phyloP scores from a whole-genome alignment of 352 stramenopile genomes.

The Pythium oligandrum region DNA sequence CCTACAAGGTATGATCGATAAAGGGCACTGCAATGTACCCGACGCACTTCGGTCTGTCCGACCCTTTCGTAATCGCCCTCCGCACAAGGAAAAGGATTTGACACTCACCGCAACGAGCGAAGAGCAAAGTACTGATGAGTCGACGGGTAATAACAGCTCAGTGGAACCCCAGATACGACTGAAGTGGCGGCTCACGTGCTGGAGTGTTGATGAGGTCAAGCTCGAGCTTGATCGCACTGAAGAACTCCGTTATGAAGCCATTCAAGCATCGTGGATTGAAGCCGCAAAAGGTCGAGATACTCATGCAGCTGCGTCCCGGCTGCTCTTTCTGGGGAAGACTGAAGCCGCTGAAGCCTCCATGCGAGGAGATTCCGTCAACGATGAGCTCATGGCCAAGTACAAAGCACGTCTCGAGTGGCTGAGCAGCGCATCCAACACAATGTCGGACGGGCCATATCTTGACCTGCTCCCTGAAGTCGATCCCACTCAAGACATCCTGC shows the following conservation, averaged over 20 bases:
- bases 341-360: slow-evolving; percentile 36
- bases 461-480: neutral
- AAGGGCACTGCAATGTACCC: slow-evolving; percentile 37
- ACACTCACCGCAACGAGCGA: slow-evolving; percentile 1
- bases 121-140: too few species aligned
- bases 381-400: slow-evolving; percentile 39
- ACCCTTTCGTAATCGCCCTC: slow-evolving; percentile 34
- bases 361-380: slow-evolving; percentile 32
- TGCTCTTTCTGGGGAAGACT: slow-evolving; percentile 40
- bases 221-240: slow-evolving; percentile 50
- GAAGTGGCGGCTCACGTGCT: slow-evolving; percentile 51
- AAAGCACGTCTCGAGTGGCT: slow-evolving; percentile 41
- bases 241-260: slow-evolving; percentile 45
- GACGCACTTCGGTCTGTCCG: slow-evolving; percentile 42
- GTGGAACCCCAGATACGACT: neutral
- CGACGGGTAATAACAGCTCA: too few species aligned
- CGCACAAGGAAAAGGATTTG: neutral
- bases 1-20: slow-evolving; percentile 62
- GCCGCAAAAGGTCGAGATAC: slow-evolving; percentile 48
- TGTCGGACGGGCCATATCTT: too few species aligned
- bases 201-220: slow-evolving; percentile 58
- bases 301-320: slow-evolving; percentile 41
- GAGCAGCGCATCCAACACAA: too few species aligned
- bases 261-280: slow-evolving; percentile 47
- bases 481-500: slow-evolving; percentile 3